A percentile compares a stretch with the other conserved stretches of the same genome.
These are phyloP conservation scores for Backusella macrospora DNA, from an alignment of 192 early-diverging fungal genomes.

Conservation along the genomic window DNA sequence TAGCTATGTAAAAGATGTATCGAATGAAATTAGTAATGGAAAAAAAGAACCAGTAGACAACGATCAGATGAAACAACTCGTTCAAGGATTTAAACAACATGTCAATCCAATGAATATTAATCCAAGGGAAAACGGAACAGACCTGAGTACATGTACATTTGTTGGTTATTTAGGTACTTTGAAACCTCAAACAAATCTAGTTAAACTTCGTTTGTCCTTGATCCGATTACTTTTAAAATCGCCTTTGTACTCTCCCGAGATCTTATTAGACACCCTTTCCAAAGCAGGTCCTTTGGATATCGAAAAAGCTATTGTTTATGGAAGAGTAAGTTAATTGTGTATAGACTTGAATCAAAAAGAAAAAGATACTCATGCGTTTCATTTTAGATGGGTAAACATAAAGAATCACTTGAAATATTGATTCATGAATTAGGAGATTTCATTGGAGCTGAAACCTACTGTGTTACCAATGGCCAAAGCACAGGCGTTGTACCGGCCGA, in stretches of 20 bases:
- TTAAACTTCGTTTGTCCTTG: slow-evolving; percentile 38
- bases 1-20: slow-evolving; percentile 43
- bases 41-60: neutral
- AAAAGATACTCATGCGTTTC: neutral
- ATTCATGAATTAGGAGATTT: slow-evolving; percentile 53
- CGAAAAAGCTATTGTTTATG: slow-evolving; percentile 53
- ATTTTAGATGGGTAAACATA: slow-evolving; percentile 45
- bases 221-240: slow-evolving; percentile 50
- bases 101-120: slow-evolving; percentile 10
- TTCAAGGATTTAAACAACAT: slow-evolving; percentile 4
- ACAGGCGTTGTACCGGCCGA: slow-evolving; percentile 23
- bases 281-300: slow-evolving; percentile 41
- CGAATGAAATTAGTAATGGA: slow-evolving; percentile 7
- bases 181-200: slow-evolving; percentile 5
- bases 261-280: slow-evolving; percentile 39
- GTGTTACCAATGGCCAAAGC: slow-evolving; percentile 51
- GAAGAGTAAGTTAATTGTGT: slow-evolving; percentile 40
- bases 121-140: neutral
- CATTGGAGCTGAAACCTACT: slow-evolving; percentile 56
- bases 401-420: slow-evolving; percentile 49
- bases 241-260: slow-evolving; percentile 31
- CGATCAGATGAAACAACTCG: slow-evolving; percentile 5
- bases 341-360: neutral
- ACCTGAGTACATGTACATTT: slow-evolving; percentile 19
- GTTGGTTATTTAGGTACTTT: slow-evolving; percentile 14